phyloP scores from a whole-genome alignment of 1,139 yeast species.

The Hanseniaspora sp. region DNA sequence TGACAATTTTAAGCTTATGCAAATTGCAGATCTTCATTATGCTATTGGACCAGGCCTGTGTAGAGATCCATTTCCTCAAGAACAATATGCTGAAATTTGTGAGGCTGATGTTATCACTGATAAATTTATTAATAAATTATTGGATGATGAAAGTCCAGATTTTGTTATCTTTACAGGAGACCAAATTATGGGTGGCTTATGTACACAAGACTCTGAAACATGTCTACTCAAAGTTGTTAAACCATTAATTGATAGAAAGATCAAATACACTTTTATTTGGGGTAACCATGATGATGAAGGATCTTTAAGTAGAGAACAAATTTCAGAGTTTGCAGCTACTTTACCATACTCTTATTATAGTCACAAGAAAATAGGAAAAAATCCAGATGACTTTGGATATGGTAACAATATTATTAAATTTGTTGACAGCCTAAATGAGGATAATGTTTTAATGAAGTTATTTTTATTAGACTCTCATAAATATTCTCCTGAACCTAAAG shows the following conservation, averaged over 20 bases:
- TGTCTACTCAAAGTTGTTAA: slow-evolving; percentile 65
- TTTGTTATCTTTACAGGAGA: slow-evolving; percentile 80
- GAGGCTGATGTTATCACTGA: slow-evolving; percentile 64
- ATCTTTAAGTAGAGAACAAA: slow-evolving; percentile 44
- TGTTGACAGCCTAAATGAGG: slow-evolving; percentile 27
- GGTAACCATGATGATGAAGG: slow-evolving; percentile 73
- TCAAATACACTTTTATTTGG: slow-evolving; percentile 72
- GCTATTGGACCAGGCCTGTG: slow-evolving; percentile 69
- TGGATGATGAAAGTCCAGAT: slow-evolving; percentile 68
- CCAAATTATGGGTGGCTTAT: slow-evolving; percentile 55
- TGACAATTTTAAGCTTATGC: slow-evolving; percentile 61
- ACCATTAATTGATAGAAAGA: slow-evolving; percentile 52
- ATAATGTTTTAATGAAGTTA: slow-evolving; percentile 43
- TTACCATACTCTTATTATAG: slow-evolving; percentile 59
- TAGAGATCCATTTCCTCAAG: slow-evolving; percentile 50
- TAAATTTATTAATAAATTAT: slow-evolving; percentile 46
- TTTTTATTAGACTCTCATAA: slow-evolving; percentile 78
- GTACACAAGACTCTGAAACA: slow-evolving; percentile 61
- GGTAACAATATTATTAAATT: slow-evolving; percentile 64
- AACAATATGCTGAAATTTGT: slow-evolving; percentile 38
- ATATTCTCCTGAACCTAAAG: slow-evolving; percentile 52
- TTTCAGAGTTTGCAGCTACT: slow-evolving; percentile 44
- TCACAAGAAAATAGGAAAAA: slow-evolving; percentile 46
- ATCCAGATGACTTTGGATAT: slow-evolving; percentile 46
- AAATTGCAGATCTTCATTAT: slow-evolving; percentile 78